A percentile compares a stretch with the other conserved stretches of the same genome.
Conservation (phyloP, 2,329 filamentous ascomycete genomes). For the Aspergillus fumigatiaffinis region DNA sequence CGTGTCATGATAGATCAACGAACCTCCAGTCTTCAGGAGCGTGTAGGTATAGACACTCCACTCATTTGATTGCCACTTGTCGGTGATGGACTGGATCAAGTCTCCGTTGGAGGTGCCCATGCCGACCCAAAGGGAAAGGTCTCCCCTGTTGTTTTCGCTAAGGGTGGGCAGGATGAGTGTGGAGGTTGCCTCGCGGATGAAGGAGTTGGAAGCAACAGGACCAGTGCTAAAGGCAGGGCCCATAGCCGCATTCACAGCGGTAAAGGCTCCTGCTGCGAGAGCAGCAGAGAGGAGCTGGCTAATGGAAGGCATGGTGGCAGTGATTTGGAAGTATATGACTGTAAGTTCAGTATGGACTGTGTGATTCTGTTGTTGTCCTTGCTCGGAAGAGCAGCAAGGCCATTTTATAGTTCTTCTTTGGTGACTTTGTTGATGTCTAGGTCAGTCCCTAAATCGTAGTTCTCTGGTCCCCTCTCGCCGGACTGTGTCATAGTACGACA, state of each 20-base stretch:
- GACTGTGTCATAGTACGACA: background rate
- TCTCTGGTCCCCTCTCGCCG: background rate
- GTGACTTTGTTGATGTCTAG: background rate
- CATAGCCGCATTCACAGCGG: slow-evolving; percentile 20
- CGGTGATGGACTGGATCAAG: slow-evolving; percentile 47
- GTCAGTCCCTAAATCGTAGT: background rate
- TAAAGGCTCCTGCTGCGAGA: slow-evolving; percentile 11
- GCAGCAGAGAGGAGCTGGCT: slow-evolving; percentile 14
- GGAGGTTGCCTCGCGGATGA: slow-evolving; percentile 43
- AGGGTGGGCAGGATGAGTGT: slow-evolving; percentile 36
- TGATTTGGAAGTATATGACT: background rate
- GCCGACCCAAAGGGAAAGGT: slow-evolving; percentile 46
- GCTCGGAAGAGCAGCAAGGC: background rate
- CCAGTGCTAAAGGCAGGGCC: slow-evolving; percentile 44
- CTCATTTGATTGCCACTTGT: slow-evolving; percentile 30
- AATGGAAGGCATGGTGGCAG: slow-evolving; percentile 10
- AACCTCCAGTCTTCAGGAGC: slow-evolving; percentile 13
- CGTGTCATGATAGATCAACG: background rate
- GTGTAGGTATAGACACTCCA: slow-evolving; percentile 42
- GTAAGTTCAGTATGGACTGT: background rate
- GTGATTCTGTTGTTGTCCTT: background rate
- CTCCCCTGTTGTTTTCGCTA: slow-evolving; percentile 23
- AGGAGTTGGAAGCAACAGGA: slow-evolving; percentile 38
- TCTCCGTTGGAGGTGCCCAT: slow-evolving; percentile 48
- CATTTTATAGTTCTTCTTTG: background rate